A percentile compares a stretch with the other conserved stretches of the same genome.
These are phyloP conservation scores for Camptophora hylomeconis DNA, from an alignment of 2,329 filamentous ascomycete species.

Conservation along the genomic window DNA sequence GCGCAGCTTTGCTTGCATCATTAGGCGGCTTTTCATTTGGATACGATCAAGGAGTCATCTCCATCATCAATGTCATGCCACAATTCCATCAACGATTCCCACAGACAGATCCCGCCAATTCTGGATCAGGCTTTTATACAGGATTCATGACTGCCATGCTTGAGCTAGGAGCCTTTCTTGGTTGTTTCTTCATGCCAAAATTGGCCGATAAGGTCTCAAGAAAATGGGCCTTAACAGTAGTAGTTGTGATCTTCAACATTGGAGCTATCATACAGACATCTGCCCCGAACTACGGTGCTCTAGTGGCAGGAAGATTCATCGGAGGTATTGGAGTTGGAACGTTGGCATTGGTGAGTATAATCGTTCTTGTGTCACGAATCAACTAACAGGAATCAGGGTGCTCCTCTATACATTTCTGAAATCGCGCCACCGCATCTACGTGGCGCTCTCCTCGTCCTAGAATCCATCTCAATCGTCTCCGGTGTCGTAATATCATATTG, in stretches of 20 bases:
- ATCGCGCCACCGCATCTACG: constrained; percentile 13
- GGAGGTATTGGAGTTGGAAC: constrained; percentile 29
- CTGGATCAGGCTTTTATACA: constrained; percentile 20
- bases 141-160: constrained; percentile 36
- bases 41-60: constrained; percentile 33
- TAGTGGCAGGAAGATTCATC: constrained; percentile 8
- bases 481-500: constrained; percentile 39
- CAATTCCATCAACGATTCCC: constrained; percentile 31
- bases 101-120: constrained; percentile 18
- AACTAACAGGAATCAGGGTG: no score
- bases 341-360: constrained; percentile 4
- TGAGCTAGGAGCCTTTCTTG: constrained; percentile 13
- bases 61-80: constrained; percentile 32
- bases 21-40: constrained; percentile 31
- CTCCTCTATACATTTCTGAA: constrained; percentile 12
- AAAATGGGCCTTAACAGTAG: constrained; percentile 30
- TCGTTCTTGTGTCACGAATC: no score
- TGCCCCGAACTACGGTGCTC: constrained; percentile 3
- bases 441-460: constrained; percentile 30
- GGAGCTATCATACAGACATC: constrained; percentile 27
- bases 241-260: constrained; percentile 27
- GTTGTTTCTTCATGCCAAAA: constrained; percentile 1
- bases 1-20: constrained; percentile 30
- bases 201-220: constrained; percentile 1
- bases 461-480: constrained; percentile 34